These are phyloP conservation scores for Bothriochloa decipiens DNA, from an alignment of 176 grass and related monocot species.

Conservation along the genomic window DNA sequence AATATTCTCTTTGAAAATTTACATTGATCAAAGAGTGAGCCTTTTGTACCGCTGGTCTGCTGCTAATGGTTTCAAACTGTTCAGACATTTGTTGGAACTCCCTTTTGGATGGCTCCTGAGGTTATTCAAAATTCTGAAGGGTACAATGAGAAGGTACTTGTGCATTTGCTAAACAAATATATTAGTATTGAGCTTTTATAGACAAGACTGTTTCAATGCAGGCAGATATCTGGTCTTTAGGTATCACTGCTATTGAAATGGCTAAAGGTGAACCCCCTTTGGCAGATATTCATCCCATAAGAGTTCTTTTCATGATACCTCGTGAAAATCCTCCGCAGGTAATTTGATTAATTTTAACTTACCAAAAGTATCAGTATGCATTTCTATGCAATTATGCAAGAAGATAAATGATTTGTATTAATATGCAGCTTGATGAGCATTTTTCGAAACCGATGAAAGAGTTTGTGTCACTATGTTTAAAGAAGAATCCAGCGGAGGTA, in stretches of 20 bases:
- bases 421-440: slow-evolving; percentile 95
- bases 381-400: slow-evolving; percentile 9
- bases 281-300: slow-evolving; percentile 99
- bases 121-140: slow-evolving; percentile 99
- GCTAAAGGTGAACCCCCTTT: slow-evolving; percentile 99
- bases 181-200: slow-evolving; percentile 37
- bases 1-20: slow-evolving; percentile 19
- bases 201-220: slow-evolving; percentile 59
- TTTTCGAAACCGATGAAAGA: slow-evolving; percentile 97
- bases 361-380: slow-evolving; percentile 1
- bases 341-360: slow-evolving; percentile 39
- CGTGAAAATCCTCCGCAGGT: slow-evolving; percentile 99
- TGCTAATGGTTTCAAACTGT: slow-evolving; percentile 45
- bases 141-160: slow-evolving; percentile 94
- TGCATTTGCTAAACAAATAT: slow-evolving; percentile 31
- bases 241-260: slow-evolving; percentile 99
- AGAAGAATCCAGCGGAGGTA: slow-evolving; percentile 95
- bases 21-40: slow-evolving; percentile 25
- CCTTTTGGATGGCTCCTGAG: slow-evolving; percentile 99
- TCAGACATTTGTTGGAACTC: slow-evolving; percentile 98
- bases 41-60: background rate
- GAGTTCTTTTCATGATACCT: slow-evolving; percentile 99
- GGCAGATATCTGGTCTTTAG: slow-evolving; percentile 99
- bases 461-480: slow-evolving; percentile 98
- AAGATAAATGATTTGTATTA: slow-evolving; percentile 43